Conservation (phyloP, 306 rosid species). For the Cucumis sativus region DNA sequence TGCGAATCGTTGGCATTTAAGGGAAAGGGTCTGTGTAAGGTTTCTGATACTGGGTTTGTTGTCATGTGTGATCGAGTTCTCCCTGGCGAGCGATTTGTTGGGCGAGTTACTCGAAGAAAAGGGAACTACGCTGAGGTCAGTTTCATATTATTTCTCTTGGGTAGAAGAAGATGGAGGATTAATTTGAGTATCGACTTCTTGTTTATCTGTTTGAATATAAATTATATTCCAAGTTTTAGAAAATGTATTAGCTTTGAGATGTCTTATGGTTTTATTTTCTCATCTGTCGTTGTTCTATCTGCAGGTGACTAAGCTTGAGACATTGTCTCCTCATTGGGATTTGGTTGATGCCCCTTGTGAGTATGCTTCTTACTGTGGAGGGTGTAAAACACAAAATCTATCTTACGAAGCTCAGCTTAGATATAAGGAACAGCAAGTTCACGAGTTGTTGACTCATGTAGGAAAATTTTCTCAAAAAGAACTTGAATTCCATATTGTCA, state of each 20-base stretch:
- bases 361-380: conserved; percentile 82
- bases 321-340: conserved; percentile 68
- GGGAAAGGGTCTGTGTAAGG: conserved; percentile 88
- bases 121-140: conserved; percentile 75
- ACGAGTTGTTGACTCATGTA: conserved; percentile 56
- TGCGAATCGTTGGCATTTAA: conserved; percentile 81
- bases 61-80: conserved; percentile 91
- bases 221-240: background rate
- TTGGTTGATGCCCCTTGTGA: conserved; percentile 83
- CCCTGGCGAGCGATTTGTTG: conserved; percentile 87
- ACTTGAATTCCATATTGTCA: conserved; percentile 32
- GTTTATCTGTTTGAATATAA: background rate
- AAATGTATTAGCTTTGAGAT: background rate
- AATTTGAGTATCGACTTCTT: background rate
- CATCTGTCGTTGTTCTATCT: background rate
- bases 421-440: conserved; percentile 83
- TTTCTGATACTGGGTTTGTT: conserved; percentile 60
- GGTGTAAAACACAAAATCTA: conserved; percentile 81
- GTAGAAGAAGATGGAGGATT: background rate
- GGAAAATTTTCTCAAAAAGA: conserved; percentile 48
- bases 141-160: background rate
- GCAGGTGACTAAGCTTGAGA: conserved; percentile 69
- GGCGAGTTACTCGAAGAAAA: conserved; percentile 72
- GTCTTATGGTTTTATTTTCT: background rate
- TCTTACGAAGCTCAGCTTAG: conserved; percentile 68